Conservation (phyloP, 768 basidiomycete genomes). For the Cantharellus cinnabarinus region DNA sequence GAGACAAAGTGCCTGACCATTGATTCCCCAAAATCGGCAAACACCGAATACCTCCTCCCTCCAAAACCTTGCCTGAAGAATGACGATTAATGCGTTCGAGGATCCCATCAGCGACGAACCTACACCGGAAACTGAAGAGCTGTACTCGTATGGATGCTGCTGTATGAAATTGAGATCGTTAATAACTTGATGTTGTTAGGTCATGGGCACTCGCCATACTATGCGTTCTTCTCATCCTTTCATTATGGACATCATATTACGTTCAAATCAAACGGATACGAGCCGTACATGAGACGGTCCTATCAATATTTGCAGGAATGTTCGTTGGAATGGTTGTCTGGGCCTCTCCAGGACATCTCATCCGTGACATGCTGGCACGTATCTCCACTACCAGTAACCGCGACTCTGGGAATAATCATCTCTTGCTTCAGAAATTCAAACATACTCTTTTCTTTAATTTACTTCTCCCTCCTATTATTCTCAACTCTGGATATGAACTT, state of each 20-base stretch:
- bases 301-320: constrained; percentile 93
- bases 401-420: background rate
- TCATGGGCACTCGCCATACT: constrained; percentile 91
- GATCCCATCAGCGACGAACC: background rate
- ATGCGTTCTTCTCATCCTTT: constrained; percentile 78
- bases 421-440: constrained; percentile 59
- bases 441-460: constrained; percentile 97
- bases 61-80: background rate
- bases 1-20: too few species aligned
- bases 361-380: constrained; percentile 92
- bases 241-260: constrained; percentile 92
- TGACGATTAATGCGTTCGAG: background rate
- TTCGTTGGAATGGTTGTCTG: constrained; percentile 81
- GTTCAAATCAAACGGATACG: constrained; percentile 93
- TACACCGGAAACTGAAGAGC: constrained; percentile 8
- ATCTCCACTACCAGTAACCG: background rate
- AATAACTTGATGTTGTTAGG: background rate
- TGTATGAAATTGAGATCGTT: background rate
- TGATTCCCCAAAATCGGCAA: too few species aligned
- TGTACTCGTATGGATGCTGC: constrained; percentile 7
- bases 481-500: constrained; percentile 94
- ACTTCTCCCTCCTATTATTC: constrained; percentile 91
- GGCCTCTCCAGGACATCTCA: constrained; percentile 80
- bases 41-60: too few species aligned
- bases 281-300: constrained; percentile 86